Percentiles rank a stretch among this genome's conserved stretches.
Conservation (phyloP, 2,329 filamentous ascomycete genomes). For the Blumeria graminis region DNA sequence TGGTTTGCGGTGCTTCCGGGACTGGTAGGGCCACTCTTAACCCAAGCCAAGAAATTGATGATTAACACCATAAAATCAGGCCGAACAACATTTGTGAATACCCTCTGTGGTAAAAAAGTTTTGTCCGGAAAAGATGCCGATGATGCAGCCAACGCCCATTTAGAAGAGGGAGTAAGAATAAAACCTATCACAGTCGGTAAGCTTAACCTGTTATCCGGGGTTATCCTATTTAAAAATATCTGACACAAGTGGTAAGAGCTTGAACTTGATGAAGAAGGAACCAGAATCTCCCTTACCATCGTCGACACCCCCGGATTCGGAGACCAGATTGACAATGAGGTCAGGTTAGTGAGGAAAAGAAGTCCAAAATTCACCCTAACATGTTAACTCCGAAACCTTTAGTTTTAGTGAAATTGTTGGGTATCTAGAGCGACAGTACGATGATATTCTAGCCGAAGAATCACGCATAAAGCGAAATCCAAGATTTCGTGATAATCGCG, state of each 20-base stretch:
- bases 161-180: constrained; percentile 95
- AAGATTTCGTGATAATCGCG: constrained; percentile 95
- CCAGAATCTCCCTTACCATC: constrained; percentile 90
- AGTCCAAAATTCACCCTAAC: background rate
- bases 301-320: constrained; percentile 97
- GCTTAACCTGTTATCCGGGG: constrained; percentile 15
- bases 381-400: background rate
- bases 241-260: constrained; percentile 34
- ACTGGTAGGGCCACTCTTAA: constrained; percentile 42
- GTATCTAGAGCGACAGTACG: constrained; percentile 97
- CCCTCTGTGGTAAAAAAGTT: constrained; percentile 85
- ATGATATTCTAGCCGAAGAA: constrained; percentile 96
- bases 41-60: background rate
- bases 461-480: constrained; percentile 99
- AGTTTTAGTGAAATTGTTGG: constrained; percentile 96
- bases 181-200: constrained; percentile 93
- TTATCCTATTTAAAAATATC: background rate
- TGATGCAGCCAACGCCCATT: constrained; percentile 64
- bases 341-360: constrained; percentile 36
- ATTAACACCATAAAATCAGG: constrained; percentile 26
- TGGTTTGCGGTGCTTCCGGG: constrained; percentile 97
- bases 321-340: constrained; percentile 98
- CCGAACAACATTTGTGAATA: constrained; percentile 98
- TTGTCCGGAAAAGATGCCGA: constrained; percentile 81
- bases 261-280: constrained; percentile 94